Conservation (phyloP, 163 green algal species). For the Scenedesmus sp. region DNA sequence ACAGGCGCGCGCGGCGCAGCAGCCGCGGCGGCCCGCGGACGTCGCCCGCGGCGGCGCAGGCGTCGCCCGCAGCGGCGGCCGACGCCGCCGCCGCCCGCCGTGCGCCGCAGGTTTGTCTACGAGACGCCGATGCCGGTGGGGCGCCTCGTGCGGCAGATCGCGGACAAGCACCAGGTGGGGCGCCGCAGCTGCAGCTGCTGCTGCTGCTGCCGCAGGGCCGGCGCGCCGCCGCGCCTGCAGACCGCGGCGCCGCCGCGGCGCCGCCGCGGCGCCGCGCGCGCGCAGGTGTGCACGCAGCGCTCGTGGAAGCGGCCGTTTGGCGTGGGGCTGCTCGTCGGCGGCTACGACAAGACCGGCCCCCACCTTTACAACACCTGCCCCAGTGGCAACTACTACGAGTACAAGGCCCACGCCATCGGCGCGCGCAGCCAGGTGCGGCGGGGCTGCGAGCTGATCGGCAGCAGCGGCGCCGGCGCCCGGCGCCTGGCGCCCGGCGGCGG, state of each 20-base stretch:
- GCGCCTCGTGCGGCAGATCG: conserved; percentile 90
- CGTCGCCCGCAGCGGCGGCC: not conserved
- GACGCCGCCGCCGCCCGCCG: not conserved
- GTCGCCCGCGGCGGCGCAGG: not conserved
- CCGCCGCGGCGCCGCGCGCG: too few species aligned
- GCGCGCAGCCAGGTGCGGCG: conserved; percentile 83
- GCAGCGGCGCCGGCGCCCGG: too few species aligned
- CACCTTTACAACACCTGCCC: conserved; percentile 94
- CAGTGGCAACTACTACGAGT: conserved; percentile 97
- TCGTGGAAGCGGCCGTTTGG: conserved; percentile 96
- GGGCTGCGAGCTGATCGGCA: too few species aligned
- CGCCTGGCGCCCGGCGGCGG: too few species aligned
- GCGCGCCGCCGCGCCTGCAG: too few species aligned
- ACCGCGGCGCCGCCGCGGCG: not conserved
- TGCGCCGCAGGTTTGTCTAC: conserved; percentile 88
- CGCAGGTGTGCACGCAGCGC: conserved; percentile 91
- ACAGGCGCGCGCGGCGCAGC: conserved; percentile 66
- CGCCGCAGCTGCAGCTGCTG: not conserved
- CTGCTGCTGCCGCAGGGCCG: not conserved
- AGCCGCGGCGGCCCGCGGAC: not conserved
- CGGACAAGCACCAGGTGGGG: conserved; percentile 92
- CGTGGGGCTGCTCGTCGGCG: conserved; percentile 92
- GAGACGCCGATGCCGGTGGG: conserved; percentile 88
- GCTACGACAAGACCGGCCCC: conserved; percentile 79
- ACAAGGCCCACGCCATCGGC: conserved; percentile 96